These are phyloP conservation scores for Scopulariopsis brevicaulis DNA, from an alignment of 2,329 filamentous ascomycete species.

Conservation along the genomic window DNA sequence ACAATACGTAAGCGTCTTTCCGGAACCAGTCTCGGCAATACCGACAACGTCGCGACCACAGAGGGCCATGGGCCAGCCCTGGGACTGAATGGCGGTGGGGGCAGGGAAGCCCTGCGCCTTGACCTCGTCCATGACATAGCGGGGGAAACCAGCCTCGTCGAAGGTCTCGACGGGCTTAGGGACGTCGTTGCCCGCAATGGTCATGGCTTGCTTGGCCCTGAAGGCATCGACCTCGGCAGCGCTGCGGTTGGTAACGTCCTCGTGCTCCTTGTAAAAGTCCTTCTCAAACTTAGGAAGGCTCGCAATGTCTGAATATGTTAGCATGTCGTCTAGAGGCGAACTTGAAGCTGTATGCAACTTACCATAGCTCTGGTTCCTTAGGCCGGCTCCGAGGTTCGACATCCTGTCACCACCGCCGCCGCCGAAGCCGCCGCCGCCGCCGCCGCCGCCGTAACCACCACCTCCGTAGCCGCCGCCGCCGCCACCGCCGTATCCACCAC, in stretches of 20 bases:
- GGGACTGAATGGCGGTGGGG: constrained; percentile 93
- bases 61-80: constrained; percentile 98
- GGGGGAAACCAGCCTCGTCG: constrained; percentile 93
- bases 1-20: constrained; percentile 98
- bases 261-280: constrained; percentile 96
- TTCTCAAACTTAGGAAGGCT: constrained; percentile 95
- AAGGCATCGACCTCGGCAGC: constrained; percentile 76
- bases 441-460: constrained; percentile 14
- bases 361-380: constrained; percentile 89
- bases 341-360: constrained; percentile 23
- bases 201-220: constrained; percentile 75
- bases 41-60: constrained; percentile 96
- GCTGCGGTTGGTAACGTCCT: constrained; percentile 63
- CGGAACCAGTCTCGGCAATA: constrained; percentile 97
- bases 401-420: constrained; percentile 83
- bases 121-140: constrained; percentile 96
- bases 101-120: constrained; percentile 94
- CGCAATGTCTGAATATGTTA: constrained; percentile 47
- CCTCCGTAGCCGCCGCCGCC: constrained; percentile 2
- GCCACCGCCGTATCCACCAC: constrained; percentile 6
- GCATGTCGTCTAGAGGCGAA: neutral
- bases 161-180: constrained; percentile 95
- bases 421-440: constrained; percentile 24
- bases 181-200: constrained; percentile 67
- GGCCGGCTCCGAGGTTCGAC: constrained; percentile 75